phyloP scores from a whole-genome alignment of 257 asterid genomes.

The Scutellaria galericulata region DNA sequence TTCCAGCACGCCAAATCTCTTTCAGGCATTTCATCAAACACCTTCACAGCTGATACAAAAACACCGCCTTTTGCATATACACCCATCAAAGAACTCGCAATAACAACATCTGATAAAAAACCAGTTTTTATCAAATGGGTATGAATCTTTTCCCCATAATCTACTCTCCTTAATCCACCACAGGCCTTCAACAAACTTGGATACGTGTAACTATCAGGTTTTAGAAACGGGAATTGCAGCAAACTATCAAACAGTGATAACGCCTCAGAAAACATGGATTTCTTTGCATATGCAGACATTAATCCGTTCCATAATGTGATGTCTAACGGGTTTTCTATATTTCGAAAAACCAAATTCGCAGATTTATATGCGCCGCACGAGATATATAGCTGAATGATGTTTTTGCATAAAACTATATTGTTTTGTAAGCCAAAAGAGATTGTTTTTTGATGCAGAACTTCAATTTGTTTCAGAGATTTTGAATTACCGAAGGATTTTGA shows the following conservation, averaged over 20 bases:
- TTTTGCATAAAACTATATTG: slow-evolving; percentile 57
- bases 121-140: slow-evolving; percentile 60
- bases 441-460: slow-evolving; percentile 60
- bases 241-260: slow-evolving; percentile 50
- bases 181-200: slow-evolving; percentile 86
- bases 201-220: slow-evolving; percentile 70
- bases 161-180: slow-evolving; percentile 54
- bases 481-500: slow-evolving; percentile 44
- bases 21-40: slow-evolving; percentile 81
- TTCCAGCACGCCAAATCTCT: slow-evolving; percentile 82
- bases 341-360: slow-evolving; percentile 56
- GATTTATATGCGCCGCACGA: slow-evolving; percentile 50
- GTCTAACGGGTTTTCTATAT: slow-evolving; percentile 56
- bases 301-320: slow-evolving; percentile 78
- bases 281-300: slow-evolving; percentile 64
- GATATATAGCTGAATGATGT: slow-evolving; percentile 62
- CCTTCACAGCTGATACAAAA: slow-evolving; percentile 52
- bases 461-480: slow-evolving; percentile 46
- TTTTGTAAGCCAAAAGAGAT: slow-evolving; percentile 58
- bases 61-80: slow-evolving; percentile 62
- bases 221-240: slow-evolving; percentile 49
- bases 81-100: slow-evolving; percentile 63
- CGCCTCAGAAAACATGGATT: slow-evolving; percentile 59
- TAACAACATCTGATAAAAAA: slow-evolving; percentile 60
- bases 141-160: slow-evolving; percentile 61